phyloP scores from a whole-genome alignment of 805 yeast species.

The Barnettozyma sp. region DNA sequence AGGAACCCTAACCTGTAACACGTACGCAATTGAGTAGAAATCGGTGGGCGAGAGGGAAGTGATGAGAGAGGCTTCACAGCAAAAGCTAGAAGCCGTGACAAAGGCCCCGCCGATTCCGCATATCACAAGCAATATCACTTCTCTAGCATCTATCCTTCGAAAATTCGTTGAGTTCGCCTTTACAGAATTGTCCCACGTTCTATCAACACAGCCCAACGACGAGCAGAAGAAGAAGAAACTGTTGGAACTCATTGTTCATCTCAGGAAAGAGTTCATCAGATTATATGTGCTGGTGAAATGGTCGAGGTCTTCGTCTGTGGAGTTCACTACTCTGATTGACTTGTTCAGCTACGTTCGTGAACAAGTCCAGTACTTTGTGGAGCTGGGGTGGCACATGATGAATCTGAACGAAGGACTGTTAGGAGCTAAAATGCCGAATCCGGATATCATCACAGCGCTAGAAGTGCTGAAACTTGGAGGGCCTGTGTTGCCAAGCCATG shows the following conservation, averaged over 20 bases:
- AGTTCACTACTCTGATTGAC: conserved; percentile 73
- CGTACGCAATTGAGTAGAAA: too few species aligned
- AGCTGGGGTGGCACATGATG: conserved; percentile 58
- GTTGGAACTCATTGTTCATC: conserved; percentile 56
- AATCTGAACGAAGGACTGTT: conserved; percentile 63
- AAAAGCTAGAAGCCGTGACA: not conserved
- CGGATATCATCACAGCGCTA: conserved; percentile 81
- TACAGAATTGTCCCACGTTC: conserved; percentile 50
- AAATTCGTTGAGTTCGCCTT: conserved; percentile 56
- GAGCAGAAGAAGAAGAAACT: conserved; percentile 59
- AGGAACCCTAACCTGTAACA: too few species aligned
- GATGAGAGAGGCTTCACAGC: too few species aligned
- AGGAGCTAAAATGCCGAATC: conserved; percentile 88
- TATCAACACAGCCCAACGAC: conserved; percentile 59
- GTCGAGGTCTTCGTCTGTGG: conserved; percentile 63
- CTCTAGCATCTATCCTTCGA: conserved; percentile 52
- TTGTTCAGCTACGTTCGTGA: conserved; percentile 80
- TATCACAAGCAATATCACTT: conserved; percentile 60
- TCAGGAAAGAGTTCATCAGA: conserved; percentile 80
- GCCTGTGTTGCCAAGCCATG: conserved; percentile 66
- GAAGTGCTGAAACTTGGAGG: conserved; percentile 76
- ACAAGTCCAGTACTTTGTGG: conserved; percentile 64
- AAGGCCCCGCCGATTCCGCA: conserved; percentile 53
- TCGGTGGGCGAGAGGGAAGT: too few species aligned
- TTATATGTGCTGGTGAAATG: conserved; percentile 84